Evolutionary conservation across 2,329 filamentous ascomycete genomes (phyloP), one percentile per base, ranked within the genome.

Genomic region (Aspergillus niger): DNA sequence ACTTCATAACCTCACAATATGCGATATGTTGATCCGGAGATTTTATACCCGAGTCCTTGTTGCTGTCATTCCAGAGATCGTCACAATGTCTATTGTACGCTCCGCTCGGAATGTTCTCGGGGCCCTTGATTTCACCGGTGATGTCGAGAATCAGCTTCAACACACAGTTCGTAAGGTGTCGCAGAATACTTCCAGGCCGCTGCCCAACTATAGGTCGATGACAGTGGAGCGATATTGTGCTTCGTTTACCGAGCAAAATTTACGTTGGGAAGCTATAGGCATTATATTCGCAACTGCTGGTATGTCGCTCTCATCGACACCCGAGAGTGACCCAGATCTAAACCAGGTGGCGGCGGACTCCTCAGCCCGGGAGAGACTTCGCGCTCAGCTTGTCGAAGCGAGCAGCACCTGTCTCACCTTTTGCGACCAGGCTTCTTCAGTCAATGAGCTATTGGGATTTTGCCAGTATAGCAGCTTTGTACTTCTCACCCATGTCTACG

Each of bases 181-280:
- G 48, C 69, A 67, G n/a, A 73, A 72, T 60, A 69, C 73, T 2
- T 70, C 70, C 10, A 62, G 66, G 5, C 66, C 69, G 5, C 55
- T 75, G 62, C 61, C 58, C 2, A 65, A 65, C 1, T 65, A 72
- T 48, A 61, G 62, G 30, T 60, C 63, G 0, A 75, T 74, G 72
- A 71, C 69, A 2, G 60, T 71, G 2, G 63, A 70, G n/a, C 71
- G 75, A 8, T 76, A 76, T 51, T 70, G 65, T 48, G 59, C 63
- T 5, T 67, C 70, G 0, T 71, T 74, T 38, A 71, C 68, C 1
- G 72, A 67, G 5, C 50, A 63, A 4, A 76, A 76, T 49, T 65
- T 74, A 24, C 74, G 78, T 10, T 80, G 78, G 77, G 78, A 80
- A 51, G 75, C 75, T 0, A 52, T 80, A 1, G 77, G 75, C 1